Base-by-base conservation (phyloP, 2,329 filamentous ascomycete species). In the Coniella vitis region DNA sequence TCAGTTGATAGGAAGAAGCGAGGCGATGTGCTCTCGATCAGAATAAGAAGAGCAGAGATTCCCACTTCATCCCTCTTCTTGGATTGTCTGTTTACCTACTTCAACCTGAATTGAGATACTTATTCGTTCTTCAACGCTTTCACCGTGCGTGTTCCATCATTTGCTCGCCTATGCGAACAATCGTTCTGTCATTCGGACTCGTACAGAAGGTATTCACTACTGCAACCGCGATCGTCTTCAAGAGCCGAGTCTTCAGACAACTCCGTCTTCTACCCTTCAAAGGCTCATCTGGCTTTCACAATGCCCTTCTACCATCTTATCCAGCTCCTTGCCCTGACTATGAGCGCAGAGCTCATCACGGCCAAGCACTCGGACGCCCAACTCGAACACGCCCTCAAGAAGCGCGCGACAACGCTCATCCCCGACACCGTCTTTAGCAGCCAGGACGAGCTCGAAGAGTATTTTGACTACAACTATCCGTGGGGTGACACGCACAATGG, bases 401-500 rank as follows among this genome's bases (percentile, higher is more conserved):
- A 49, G 43, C 45, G 45, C n/a, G 45, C 49, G n/a, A 58, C 55
- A 16, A 64, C 63, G 0, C 62, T 67, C 12, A 68, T 67, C 45
- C 65, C 65, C 0, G 63, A 53, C 16, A 64, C 63, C 9, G 64
- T 60, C 47, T 67, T 68, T 54, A 56, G 63, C 49, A 64, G 63
- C 2, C 59, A 61, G 36, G 40, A 59, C 17, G 54, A 59, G 47
- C 66, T 71, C 32, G 62, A 68, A 35, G 51, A 58, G 5, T 60
- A 73, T 58, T 78, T 73, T 61, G 61, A 60, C 38, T 75, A 75
- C 59, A 68, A 72, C 50, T 78, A 79, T 54, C 75, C 73, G 0
- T 76, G 75, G 75, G 75, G 75, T 14, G 70, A 66, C 13, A 69
- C 72, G 48, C 75, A 78, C 61, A 79, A 78, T 56, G 75, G 75